Evolutionary conservation across 2,329 filamentous ascomycete species (phyloP).

Genomic region (Microsporum canis): DNA sequence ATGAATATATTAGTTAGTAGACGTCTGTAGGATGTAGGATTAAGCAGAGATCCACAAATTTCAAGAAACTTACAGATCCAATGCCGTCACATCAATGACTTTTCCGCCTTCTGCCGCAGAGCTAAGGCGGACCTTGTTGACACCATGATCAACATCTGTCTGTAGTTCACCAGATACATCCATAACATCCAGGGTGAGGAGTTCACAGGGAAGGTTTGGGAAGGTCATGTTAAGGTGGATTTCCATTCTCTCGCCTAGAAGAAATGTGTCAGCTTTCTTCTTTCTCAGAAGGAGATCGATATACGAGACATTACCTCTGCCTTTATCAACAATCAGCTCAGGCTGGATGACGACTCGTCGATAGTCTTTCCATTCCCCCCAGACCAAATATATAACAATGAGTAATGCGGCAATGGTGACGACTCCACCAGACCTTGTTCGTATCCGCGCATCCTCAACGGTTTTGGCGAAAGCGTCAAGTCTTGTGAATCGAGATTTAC

Average conservation of each 20-base stretch:
- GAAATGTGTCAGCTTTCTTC: neutral
- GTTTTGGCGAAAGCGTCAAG: conserved; percentile 99
- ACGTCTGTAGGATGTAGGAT: neutral
- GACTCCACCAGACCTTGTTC: conserved; percentile 88
- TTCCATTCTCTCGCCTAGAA: conserved; percentile 86
- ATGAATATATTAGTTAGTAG: neutral
- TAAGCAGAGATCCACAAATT: neutral
- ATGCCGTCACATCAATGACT: conserved; percentile 57
- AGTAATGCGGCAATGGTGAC: conserved; percentile 86
- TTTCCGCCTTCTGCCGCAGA: conserved; percentile 61
- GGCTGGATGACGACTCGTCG: conserved; percentile 74
- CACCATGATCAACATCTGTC: conserved; percentile 81
- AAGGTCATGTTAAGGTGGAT: conserved; percentile 97
- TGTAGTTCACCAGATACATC: conserved; percentile 97
- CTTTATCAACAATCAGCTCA: conserved; percentile 92
- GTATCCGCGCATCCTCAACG: conserved; percentile 91
- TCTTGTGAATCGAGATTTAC: conserved; percentile 88
- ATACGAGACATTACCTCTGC: conserved; percentile 53
- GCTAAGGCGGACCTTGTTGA: conserved; percentile 77
- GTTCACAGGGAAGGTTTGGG: conserved; percentile 83
- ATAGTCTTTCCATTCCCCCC: conserved; percentile 96
- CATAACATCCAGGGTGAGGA: conserved; percentile 96
- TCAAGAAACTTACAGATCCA: conserved; percentile 49
- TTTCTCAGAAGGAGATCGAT: too few relatives aligned
- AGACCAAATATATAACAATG: conserved; percentile 75